Evolutionary conservation across 2,329 filamentous ascomycete genomes (phyloP).

Genomic region (Cytospora leucostoma): DNA sequence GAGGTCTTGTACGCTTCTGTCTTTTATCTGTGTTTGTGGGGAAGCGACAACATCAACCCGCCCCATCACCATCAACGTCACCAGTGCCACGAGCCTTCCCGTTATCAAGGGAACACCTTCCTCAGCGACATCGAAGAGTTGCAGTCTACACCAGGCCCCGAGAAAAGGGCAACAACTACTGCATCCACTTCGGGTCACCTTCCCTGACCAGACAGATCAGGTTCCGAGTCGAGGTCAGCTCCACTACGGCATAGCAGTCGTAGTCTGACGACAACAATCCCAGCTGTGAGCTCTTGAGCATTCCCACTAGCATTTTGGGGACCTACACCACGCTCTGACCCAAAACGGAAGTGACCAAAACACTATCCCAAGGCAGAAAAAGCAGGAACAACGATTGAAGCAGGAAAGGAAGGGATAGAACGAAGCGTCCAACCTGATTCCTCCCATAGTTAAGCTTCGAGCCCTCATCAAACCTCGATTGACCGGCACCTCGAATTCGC

Average conservation of each 20-base stretch:
- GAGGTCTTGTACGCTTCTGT: conserved; percentile 19
- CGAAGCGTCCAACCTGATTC: neutral
- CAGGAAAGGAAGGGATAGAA: neutral
- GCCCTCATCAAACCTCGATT: neutral
- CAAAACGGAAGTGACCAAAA: conserved; percentile 14
- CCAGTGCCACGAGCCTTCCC: neutral
- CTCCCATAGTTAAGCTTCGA: neutral
- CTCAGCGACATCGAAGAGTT: neutral
- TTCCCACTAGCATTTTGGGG: conserved; percentile 9
- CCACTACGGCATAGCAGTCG: neutral
- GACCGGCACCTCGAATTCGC: neutral
- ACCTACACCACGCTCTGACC: conserved; percentile 3
- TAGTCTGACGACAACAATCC: conserved; percentile 3
- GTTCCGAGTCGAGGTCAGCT: neutral
- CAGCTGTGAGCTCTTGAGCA: neutral
- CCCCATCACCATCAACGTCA: neutral
- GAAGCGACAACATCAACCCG: neutral
- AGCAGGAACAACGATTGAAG: neutral
- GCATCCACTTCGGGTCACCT: neutral
- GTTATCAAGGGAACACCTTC: neutral
- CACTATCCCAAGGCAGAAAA: conserved; percentile 8
- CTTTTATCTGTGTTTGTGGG: neutral
- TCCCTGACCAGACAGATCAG: neutral
- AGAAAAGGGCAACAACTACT: neutral
- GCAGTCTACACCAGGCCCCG: conserved; percentile 2